A percentile compares a stretch with the other conserved stretches of the same genome.
Evolutionary conservation across 148 eudicot genomes (phyloP).

Genomic region (Amaranthus palmeri): DNA sequence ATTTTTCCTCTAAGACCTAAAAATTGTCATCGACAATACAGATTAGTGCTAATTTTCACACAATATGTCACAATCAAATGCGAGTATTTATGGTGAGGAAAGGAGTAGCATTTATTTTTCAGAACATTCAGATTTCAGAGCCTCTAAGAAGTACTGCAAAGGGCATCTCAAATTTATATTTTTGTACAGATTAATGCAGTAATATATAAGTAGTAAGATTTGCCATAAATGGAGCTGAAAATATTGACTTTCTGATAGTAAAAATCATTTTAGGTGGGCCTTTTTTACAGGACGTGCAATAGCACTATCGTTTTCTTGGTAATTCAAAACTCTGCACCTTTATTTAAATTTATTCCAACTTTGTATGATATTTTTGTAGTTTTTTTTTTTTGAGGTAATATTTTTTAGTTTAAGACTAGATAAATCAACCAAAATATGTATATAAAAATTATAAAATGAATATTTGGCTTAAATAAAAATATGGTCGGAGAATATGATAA

Average conservation of each 20-base stretch:
- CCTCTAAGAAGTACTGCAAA: background rate
- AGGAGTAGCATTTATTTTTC: background rate
- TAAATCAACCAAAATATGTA: too few species aligned
- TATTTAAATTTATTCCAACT: constrained; percentile 11
- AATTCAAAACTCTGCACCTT: constrained; percentile 14
- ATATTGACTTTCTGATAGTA: constrained; percentile 17
- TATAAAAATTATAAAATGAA: too few species aligned
- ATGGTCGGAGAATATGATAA: too few species aligned
- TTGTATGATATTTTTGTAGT: constrained; percentile 2
- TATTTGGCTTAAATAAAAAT: too few species aligned
- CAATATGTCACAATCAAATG: too few species aligned
- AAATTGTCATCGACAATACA: too few species aligned
- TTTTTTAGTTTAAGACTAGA: background rate
- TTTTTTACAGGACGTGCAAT: constrained; percentile 9
- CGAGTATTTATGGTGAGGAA: too few species aligned
- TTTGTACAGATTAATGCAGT: background rate
- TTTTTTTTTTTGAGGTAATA: too few species aligned
- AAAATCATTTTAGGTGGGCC: background rate
- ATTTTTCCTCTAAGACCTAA: too few species aligned
- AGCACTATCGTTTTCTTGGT: constrained; percentile 14
- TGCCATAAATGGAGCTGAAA: constrained; percentile 18
- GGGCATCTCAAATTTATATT: background rate
- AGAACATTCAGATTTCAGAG: constrained; percentile 17
- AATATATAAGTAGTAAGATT: background rate
- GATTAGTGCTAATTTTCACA: too few species aligned